Conservation (phyloP, 768 basidiomycete genomes). For the Boletus edulis region DNA sequence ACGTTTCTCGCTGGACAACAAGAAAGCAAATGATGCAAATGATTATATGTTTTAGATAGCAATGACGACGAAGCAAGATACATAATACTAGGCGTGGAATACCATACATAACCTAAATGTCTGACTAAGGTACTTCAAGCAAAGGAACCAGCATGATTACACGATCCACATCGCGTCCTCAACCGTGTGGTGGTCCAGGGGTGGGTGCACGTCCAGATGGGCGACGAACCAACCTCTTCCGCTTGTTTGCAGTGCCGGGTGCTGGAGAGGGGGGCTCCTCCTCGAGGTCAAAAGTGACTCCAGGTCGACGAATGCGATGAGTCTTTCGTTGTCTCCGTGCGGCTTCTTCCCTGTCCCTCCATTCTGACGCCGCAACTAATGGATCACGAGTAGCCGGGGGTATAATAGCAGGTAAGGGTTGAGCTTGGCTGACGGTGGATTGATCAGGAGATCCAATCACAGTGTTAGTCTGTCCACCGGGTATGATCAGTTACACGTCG, state of each 20-base stretch:
- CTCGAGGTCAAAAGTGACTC: constrained; percentile 62
- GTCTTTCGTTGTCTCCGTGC: constrained; percentile 39
- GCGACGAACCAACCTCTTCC: constrained; percentile 30
- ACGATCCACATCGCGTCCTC: constrained; percentile 5
- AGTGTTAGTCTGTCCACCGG: constrained; percentile 54
- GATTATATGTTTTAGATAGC: constrained; percentile 17
- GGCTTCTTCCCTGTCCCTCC: constrained; percentile 66
- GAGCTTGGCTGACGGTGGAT: constrained; percentile 62
- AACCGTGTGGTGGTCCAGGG: constrained; percentile 22
- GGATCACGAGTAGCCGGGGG: constrained; percentile 67
- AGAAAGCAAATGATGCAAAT: not conserved
- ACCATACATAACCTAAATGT: constrained; percentile 27
- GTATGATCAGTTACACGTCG: not conserved
- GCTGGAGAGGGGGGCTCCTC: constrained; percentile 49
- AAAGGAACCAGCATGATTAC: constrained; percentile 1
- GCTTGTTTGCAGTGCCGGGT: constrained; percentile 20
- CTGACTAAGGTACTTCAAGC: constrained; percentile 22
- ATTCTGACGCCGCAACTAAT: constrained; percentile 59
- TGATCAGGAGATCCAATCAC: constrained; percentile 73
- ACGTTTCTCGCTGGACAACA: not conserved
- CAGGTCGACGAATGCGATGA: constrained; percentile 50
- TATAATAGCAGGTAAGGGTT: constrained; percentile 37
- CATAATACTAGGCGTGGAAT: constrained; percentile 27
- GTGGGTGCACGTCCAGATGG: constrained; percentile 27
- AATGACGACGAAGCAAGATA: constrained; percentile 18